phyloP scores from a whole-genome alignment of 2,329 filamentous ascomycete genomes.

The Cercospora sojina region DNA sequence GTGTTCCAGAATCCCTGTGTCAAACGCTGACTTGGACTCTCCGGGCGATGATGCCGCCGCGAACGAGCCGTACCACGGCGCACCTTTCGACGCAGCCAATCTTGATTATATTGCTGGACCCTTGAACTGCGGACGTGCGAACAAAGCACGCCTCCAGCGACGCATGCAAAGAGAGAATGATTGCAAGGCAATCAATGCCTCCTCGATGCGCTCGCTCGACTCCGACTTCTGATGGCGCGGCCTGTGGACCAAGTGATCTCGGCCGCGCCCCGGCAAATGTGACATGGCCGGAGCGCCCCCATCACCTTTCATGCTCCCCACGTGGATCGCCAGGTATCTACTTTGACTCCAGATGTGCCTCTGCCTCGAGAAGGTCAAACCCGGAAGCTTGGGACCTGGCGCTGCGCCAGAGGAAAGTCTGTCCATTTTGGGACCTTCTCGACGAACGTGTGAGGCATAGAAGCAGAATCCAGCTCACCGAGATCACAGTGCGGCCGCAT shows the following conservation, averaged over 20 bases:
- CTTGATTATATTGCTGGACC: slow-evolving; percentile 2
- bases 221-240: not conserved
- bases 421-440: not conserved
- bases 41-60: not conserved
- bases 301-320: not conserved
- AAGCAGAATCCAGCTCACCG: not conserved
- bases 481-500: not conserved
- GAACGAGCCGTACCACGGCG: slow-evolving; percentile 6
- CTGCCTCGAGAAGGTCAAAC: not conserved
- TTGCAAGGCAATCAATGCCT: not conserved
- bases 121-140: not conserved
- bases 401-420: not conserved
- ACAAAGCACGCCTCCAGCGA: not conserved
- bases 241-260: slow-evolving; percentile 6
- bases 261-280: not conserved
- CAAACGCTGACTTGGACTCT: not conserved
- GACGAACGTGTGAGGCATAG: not conserved
- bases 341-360: not conserved
- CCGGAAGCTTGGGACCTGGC: not conserved
- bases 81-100: not conserved
- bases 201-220: not conserved
- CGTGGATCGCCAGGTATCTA: not conserved
- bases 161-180: not conserved
- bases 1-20: slow-evolving; percentile 11
- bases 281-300: not conserved